phyloP scores from a whole-genome alignment of 176 grass and related monocot species.

The Leersia perrieri region DNA sequence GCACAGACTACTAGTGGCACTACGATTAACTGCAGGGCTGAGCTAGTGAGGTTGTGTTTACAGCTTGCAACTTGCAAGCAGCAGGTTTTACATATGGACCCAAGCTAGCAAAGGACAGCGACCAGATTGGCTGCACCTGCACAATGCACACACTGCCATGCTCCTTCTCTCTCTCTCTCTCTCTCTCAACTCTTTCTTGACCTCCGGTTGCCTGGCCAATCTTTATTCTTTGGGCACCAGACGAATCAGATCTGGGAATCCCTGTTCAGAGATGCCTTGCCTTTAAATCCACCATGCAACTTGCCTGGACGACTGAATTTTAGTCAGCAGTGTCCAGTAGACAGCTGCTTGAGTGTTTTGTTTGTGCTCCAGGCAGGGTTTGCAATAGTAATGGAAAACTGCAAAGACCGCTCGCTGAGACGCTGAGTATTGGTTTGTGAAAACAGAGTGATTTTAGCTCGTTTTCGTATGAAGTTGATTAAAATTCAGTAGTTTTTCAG shows the following conservation, averaged over 20 bases:
- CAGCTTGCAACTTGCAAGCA: slow-evolving; percentile 16
- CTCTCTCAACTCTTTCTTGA: neutral
- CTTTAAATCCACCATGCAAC: neutral
- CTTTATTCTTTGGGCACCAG: slow-evolving; percentile 35
- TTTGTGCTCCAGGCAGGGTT: neutral
- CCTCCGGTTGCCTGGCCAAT: neutral
- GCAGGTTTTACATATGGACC: neutral
- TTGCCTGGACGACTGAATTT: neutral
- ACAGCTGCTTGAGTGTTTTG: neutral
- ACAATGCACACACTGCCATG: neutral
- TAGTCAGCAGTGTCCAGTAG: neutral
- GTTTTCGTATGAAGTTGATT: no score
- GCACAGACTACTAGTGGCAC: neutral
- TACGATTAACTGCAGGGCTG: neutral
- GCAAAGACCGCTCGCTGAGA: no score
- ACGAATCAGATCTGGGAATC: slow-evolving; percentile 19
- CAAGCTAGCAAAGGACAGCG: neutral
- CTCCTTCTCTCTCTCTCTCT: neutral
- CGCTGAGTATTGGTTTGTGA: no score
- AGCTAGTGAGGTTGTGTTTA: slow-evolving; percentile 10
- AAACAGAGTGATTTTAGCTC: no score
- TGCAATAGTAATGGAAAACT: no score
- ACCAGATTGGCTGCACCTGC: neutral
- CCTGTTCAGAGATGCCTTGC: neutral
- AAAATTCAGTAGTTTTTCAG: no score